phyloP scores from a whole-genome alignment of 1,284 basidiomycete genomes.

The Apiotrichum brassicae region DNA sequence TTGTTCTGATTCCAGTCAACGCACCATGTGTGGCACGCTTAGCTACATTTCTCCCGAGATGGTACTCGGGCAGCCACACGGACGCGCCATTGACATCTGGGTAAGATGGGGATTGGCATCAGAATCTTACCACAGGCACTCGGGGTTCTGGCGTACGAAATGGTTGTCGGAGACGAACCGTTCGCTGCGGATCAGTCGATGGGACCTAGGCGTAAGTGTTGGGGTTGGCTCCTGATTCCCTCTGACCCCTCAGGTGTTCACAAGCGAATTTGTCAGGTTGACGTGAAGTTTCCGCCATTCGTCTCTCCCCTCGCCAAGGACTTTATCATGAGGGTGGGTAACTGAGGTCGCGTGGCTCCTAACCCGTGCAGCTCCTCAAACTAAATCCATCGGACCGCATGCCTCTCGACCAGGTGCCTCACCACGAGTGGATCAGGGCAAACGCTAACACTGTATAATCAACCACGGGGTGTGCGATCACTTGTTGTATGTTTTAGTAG shows the following conservation, averaged over 20 bases:
- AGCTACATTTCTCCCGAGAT: constrained; percentile 97
- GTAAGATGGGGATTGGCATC: constrained; percentile 15
- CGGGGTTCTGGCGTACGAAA: constrained; percentile 91
- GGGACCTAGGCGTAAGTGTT: constrained; percentile 27
- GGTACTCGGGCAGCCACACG: constrained; percentile 62
- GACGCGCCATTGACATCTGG: constrained; percentile 37
- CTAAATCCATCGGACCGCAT: constrained; percentile 73
- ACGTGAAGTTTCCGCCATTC: constrained; percentile 63
- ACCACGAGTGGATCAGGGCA: constrained; percentile 80
- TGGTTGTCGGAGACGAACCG: constrained; percentile 81
- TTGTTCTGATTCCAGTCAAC: constrained; percentile 54
- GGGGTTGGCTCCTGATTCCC: not conserved
- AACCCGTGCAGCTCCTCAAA: constrained; percentile 62
- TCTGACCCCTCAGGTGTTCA: constrained; percentile 26
- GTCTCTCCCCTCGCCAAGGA: constrained; percentile 59
- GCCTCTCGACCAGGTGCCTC: constrained; percentile 65
- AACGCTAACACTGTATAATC: not conserved
- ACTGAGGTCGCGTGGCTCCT: too few relatives aligned
- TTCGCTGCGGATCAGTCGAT: constrained; percentile 59
- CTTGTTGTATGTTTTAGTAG: not conserved
- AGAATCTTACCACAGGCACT: constrained; percentile 64
- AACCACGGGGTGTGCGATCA: not conserved
- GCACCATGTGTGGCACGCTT: constrained; percentile 85
- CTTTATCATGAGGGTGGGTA: constrained; percentile 57
- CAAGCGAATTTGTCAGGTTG: constrained; percentile 50